These are phyloP conservation scores for Staphylotrichum tortipilum DNA, from an alignment of 495 filamentous ascomycete species.

Conservation along the genomic window DNA sequence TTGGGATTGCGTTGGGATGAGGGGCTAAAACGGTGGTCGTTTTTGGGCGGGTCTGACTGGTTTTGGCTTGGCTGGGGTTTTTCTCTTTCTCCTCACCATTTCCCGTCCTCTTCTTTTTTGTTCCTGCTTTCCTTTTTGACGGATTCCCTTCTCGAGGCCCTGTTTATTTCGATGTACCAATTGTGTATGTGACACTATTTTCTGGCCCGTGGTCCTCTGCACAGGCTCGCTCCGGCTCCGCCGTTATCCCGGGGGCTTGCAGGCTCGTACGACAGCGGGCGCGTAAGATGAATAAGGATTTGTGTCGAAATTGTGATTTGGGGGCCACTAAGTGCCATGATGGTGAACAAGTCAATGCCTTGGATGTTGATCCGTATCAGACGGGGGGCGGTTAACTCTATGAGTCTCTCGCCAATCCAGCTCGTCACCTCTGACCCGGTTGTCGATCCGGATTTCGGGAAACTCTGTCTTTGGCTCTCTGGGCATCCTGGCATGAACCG, in stretches of 20 bases:
- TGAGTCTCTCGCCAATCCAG: no score
- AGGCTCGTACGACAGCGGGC: not conserved
- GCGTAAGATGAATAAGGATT: no score
- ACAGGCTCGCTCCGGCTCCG: not conserved
- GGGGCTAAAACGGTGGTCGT: slow-evolving; percentile 20
- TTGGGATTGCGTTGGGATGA: slow-evolving; percentile 27
- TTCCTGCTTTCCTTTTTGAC: slow-evolving; percentile 2
- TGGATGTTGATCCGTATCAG: no score
- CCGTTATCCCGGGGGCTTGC: not conserved
- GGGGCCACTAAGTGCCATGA: no score
- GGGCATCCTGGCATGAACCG: no score
- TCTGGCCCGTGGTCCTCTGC: not conserved
- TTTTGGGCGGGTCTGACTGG: slow-evolving; percentile 8
- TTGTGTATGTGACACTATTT: slow-evolving; percentile 6
- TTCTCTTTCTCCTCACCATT: slow-evolving; percentile 26
- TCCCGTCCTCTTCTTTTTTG: slow-evolving; percentile 17
- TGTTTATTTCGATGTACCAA: slow-evolving; percentile 4
- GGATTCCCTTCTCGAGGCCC: not conserved
- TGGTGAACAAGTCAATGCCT: no score
- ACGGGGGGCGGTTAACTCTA: no score
- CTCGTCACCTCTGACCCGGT: no score
- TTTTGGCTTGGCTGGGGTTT: slow-evolving; percentile 21
- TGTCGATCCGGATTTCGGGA: no score
- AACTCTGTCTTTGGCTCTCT: no score
- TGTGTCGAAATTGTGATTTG: no score